Evolutionary conservation across 192 early-diverging fungal species (phyloP).

Genomic region (Linnemannia schmuckeri): DNA sequence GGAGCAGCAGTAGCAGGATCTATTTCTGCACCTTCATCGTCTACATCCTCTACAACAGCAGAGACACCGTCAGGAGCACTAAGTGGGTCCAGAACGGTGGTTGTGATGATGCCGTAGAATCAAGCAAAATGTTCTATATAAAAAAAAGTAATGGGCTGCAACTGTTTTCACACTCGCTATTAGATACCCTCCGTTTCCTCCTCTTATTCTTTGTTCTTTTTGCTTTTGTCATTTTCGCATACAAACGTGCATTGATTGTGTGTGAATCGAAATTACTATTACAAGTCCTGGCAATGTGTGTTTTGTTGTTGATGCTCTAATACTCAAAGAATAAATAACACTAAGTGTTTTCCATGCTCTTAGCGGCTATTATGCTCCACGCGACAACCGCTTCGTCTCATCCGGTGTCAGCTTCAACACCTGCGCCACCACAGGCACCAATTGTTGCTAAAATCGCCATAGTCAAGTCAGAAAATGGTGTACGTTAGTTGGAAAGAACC

Average conservation of each 20-base stretch:
- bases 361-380: conserved; percentile 19
- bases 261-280: background rate
- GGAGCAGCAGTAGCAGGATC: background rate
- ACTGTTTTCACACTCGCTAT: background rate
- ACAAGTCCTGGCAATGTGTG: background rate
- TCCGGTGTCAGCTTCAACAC: conserved; percentile 78
- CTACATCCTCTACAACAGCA: too few species aligned
- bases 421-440: conserved; percentile 77
- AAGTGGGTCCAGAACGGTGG: background rate
- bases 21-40: background rate
- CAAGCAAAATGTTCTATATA: background rate
- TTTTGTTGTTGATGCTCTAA: too few species aligned
- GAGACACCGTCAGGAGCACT: too few species aligned
- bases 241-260: too few species aligned
- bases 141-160: background rate
- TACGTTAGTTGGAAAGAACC: background rate
- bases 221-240: too few species aligned
- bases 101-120: background rate
- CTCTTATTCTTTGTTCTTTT: too few species aligned
- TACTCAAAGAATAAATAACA: too few species aligned
- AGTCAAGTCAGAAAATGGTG: background rate
- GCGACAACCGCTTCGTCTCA: conserved; percentile 69
- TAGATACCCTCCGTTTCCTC: background rate
- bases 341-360: too few species aligned
- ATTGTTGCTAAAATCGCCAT: conserved; percentile 58